Conservation (phyloP, 2,329 filamentous ascomycete genomes). For the Neofusicoccum sp. region DNA sequence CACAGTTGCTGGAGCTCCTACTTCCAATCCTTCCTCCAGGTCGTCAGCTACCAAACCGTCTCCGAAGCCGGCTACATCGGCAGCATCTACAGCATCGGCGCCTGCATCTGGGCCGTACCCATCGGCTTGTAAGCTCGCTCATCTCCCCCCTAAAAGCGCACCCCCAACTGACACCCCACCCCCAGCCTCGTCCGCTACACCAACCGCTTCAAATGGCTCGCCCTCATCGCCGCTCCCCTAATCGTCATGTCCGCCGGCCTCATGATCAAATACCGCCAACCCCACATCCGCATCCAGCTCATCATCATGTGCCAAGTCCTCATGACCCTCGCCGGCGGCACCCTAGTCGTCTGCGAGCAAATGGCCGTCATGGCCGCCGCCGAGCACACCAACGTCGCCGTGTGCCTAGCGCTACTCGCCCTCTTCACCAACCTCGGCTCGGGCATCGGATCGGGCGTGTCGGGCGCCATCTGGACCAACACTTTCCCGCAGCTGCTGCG, state of each 20-base stretch:
- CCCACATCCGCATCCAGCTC: slow-evolving; percentile 32
- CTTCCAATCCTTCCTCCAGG: slow-evolving; percentile 38
- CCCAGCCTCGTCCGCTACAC: slow-evolving; percentile 20
- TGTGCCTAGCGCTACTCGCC: slow-evolving; percentile 63
- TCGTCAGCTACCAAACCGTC: slow-evolving; percentile 30
- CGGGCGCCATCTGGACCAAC: slow-evolving; percentile 64
- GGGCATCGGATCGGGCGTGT: slow-evolving; percentile 49
- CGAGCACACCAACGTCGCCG: slow-evolving; percentile 61
- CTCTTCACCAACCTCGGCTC: slow-evolving; percentile 59
- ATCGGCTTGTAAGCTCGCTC: slow-evolving; percentile 23
- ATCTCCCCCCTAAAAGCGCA: neutral
- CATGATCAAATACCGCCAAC: slow-evolving; percentile 35
- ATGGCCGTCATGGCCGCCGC: slow-evolving; percentile 22
- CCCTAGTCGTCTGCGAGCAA: slow-evolving; percentile 29
- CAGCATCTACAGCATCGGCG: slow-evolving; percentile 33
- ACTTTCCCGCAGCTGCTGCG: slow-evolving; percentile 56
- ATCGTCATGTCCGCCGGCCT: slow-evolving; percentile 35
- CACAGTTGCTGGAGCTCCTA: slow-evolving; percentile 40
- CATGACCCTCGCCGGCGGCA: slow-evolving; percentile 34
- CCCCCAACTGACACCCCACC: too few relatives aligned
- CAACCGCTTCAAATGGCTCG: slow-evolving; percentile 26
- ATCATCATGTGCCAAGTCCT: slow-evolving; percentile 39
- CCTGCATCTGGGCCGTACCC: slow-evolving; percentile 32
- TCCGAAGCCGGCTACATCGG: slow-evolving; percentile 30
- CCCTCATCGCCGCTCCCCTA: slow-evolving; percentile 27